phyloP scores from a whole-genome alignment of 148 eudicot genomes.

The Chenopodium berlandieri region DNA sequence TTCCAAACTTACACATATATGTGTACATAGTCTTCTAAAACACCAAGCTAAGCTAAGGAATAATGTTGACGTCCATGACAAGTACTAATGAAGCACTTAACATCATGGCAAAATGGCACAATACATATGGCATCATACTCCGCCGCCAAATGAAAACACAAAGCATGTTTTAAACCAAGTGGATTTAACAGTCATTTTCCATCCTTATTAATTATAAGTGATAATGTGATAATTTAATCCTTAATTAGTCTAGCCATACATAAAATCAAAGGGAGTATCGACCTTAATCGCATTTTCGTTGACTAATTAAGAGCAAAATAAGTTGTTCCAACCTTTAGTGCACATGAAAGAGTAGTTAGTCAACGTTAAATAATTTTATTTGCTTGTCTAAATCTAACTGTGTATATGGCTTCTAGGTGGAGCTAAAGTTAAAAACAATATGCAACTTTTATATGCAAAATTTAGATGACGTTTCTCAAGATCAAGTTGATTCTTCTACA shows the following conservation, averaged over 20 bases:
- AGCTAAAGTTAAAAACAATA: background rate
- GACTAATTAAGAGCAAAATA: background rate
- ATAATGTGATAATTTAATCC: background rate
- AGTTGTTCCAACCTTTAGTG: background rate
- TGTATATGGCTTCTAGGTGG: background rate
- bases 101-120: background rate
- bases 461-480: background rate
- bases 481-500: background rate
- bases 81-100: background rate
- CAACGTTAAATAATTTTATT: background rate
- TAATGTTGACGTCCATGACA: background rate
- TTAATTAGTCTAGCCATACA: background rate
- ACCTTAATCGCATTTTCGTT: slow-evolving; percentile 6
- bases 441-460: background rate
- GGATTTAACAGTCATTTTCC: background rate
- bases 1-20: too few relatives aligned
- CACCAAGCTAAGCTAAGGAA: background rate
- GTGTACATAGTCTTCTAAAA: too few relatives aligned
- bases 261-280: slow-evolving; percentile 1
- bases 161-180: background rate
- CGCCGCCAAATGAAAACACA: background rate
- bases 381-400: background rate
- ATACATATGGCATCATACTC: background rate
- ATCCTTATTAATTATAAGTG: background rate
- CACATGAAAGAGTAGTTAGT: slow-evolving; percentile 12